A percentile compares a stretch with the other conserved stretches of the same genome.
These are phyloP conservation scores for Dictyostelium intermedium DNA, from an alignment of 78 protist species.

Conservation along the genomic window DNA sequence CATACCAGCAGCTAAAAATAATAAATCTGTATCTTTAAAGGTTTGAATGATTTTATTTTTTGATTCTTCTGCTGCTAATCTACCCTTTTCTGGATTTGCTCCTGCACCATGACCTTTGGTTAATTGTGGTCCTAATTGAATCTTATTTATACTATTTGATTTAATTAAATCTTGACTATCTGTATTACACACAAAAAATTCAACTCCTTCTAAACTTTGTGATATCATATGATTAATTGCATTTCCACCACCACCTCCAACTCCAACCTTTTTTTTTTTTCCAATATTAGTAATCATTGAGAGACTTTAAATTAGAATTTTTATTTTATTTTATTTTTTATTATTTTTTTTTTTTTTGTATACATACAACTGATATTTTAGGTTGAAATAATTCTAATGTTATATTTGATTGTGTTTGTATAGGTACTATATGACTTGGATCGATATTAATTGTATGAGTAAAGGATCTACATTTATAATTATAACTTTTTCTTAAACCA, in stretches of 20 bases:
- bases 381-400: slow-evolving; percentile 51
- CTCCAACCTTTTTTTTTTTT: slow-evolving; percentile 37
- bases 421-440: neutral
- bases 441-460: neutral
- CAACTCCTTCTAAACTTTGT: slow-evolving; percentile 45
- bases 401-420: neutral
- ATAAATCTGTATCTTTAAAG: slow-evolving; percentile 74
- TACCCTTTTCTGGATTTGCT: slow-evolving; percentile 85
- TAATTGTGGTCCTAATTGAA: slow-evolving; percentile 82
- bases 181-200: slow-evolving; percentile 84
- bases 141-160: slow-evolving; percentile 35
- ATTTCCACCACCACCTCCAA: slow-evolving; percentile 91
- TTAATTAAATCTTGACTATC: slow-evolving; percentile 85
- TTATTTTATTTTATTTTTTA: neutral
- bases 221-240: slow-evolving; percentile 86
- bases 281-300: too few relatives aligned
- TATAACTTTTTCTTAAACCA: neutral
- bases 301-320: too few relatives aligned
- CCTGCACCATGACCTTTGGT: slow-evolving; percentile 92
- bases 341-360: neutral
- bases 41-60: neutral
- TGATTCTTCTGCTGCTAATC: slow-evolving; percentile 84
- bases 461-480: neutral
- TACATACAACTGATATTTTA: slow-evolving; percentile 48
- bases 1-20: slow-evolving; percentile 92